Evolutionary conservation across 768 basidiomycete genomes (phyloP).

Genomic region (Gymnopilus dilepis): DNA sequence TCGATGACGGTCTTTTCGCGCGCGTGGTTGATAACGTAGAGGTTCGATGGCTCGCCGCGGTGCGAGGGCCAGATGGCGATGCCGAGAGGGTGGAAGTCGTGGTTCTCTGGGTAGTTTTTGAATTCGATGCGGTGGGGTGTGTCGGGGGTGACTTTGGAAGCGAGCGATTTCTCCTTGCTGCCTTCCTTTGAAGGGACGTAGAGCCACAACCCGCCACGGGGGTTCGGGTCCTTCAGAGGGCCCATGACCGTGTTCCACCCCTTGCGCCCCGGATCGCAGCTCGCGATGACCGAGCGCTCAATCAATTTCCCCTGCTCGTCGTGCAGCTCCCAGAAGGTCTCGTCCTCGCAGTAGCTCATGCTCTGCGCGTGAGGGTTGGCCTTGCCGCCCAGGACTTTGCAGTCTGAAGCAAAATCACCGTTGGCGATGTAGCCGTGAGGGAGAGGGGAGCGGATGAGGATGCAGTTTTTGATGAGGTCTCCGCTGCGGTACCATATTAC

Average conservation of each 20-base stretch:
- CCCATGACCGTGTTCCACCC: slow-evolving; percentile 84
- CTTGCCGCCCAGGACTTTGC: slow-evolving; percentile 42
- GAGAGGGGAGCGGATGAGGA: slow-evolving; percentile 48
- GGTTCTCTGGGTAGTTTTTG: slow-evolving; percentile 54
- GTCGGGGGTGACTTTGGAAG: slow-evolving; percentile 14
- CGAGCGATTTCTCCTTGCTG: slow-evolving; percentile 15
- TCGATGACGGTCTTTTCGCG: slow-evolving; percentile 66
- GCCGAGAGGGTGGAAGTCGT: slow-evolving; percentile 78
- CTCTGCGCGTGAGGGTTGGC: slow-evolving; percentile 29
- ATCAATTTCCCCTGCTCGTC: slow-evolving; percentile 42
- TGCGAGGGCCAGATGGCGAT: slow-evolving; percentile 60
- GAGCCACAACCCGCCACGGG: slow-evolving; percentile 67
- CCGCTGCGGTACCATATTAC: slow-evolving; percentile 51
- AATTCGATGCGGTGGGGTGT: slow-evolving; percentile 48
- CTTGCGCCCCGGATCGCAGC: slow-evolving; percentile 60
- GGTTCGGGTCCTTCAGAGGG: slow-evolving; percentile 61
- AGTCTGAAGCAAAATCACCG: slow-evolving; percentile 54
- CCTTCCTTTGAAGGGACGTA: slow-evolving; percentile 36
- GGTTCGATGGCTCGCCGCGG: slow-evolving; percentile 52
- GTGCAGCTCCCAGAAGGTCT: slow-evolving; percentile 64
- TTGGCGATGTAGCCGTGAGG: slow-evolving; percentile 55
- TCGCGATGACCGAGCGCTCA: slow-evolving; percentile 51
- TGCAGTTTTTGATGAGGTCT: slow-evolving; percentile 42
- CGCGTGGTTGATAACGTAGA: slow-evolving; percentile 76
- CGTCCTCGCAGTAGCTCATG: slow-evolving; percentile 68